Percentiles rank a stretch among this genome's conserved stretches.
Conservation (phyloP, 192 early-diverging fungal species). For the Oehlia diaphana region DNA sequence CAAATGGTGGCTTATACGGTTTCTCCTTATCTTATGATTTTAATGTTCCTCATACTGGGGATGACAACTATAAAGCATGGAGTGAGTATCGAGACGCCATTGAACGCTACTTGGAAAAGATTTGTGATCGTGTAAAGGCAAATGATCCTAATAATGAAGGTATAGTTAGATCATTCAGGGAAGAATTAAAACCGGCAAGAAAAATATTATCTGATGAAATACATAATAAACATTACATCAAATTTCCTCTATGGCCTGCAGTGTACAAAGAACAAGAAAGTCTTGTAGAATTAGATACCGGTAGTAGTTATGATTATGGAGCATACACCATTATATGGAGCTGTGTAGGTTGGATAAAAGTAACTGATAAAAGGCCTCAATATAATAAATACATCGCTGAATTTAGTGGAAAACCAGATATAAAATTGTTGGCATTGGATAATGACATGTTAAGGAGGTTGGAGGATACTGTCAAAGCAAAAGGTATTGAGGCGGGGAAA, state of each 20-base stretch:
- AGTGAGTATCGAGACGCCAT: neutral
- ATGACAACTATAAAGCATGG: neutral
- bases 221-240: neutral
- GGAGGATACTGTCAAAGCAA: neutral
- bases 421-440: slow-evolving; percentile 1
- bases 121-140: neutral
- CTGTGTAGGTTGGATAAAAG: slow-evolving; percentile 8
- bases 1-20: neutral
- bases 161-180: neutral
- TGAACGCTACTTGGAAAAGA: neutral
- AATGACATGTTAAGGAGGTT: neutral
- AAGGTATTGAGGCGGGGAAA: neutral
- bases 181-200: neutral
- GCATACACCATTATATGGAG: neutral
- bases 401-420: neutral
- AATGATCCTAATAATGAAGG: neutral
- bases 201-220: neutral
- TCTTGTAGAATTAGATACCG: neutral
- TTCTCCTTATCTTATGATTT: neutral
- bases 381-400: neutral
- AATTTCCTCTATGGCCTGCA: neutral
- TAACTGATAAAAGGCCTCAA: neutral
- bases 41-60: neutral
- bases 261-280: neutral
- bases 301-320: neutral